Conservation (phyloP, 805 yeast genomes). For the Spencermartinsiella europaea region DNA sequence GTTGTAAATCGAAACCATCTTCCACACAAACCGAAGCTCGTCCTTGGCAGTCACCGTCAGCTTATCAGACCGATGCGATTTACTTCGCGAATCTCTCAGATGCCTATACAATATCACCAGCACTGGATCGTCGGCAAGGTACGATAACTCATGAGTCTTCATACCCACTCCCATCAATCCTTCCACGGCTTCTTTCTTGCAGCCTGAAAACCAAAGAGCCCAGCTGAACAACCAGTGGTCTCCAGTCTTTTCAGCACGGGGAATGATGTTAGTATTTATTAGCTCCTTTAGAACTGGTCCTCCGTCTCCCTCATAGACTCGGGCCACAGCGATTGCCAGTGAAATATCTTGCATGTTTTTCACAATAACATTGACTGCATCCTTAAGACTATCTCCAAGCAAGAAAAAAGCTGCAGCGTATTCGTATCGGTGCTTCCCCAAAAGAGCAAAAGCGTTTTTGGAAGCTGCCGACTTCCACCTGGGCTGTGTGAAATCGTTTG, state of each 20-base stretch:
- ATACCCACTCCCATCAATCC: slow-evolving; percentile 42
- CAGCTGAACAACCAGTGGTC: slow-evolving; percentile 82
- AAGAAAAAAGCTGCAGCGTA: slow-evolving; percentile 90
- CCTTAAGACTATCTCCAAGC: slow-evolving; percentile 68
- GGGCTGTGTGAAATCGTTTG: slow-evolving; percentile 65
- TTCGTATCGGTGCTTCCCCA: slow-evolving; percentile 79
- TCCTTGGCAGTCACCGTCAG: slow-evolving; percentile 4
- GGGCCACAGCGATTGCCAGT: slow-evolving; percentile 75
- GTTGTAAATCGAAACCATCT: slow-evolving; percentile 61
- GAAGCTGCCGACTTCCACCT: slow-evolving; percentile 87
- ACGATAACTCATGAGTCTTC: slow-evolving; percentile 28
- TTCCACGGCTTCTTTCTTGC: slow-evolving; percentile 50
- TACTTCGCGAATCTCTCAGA: slow-evolving; percentile 44
- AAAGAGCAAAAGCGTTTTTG: slow-evolving; percentile 85
- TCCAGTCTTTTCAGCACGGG: slow-evolving; percentile 53
- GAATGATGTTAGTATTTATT: slow-evolving; percentile 48
- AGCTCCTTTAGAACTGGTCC: slow-evolving; percentile 49
- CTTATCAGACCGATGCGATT: slow-evolving; percentile 4
- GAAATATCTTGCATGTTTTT: slow-evolving; percentile 62
- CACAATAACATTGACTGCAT: slow-evolving; percentile 69
- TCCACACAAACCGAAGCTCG: slow-evolving; percentile 60
- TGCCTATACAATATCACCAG: slow-evolving; percentile 59
- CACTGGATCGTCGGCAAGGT: slow-evolving; percentile 76
- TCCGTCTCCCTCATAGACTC: slow-evolving; percentile 62
- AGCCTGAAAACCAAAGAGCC: slow-evolving; percentile 63